Evolutionary conservation across 163 green algal species (phyloP).

Genomic region (Prototheca wickerhamii): DNA sequence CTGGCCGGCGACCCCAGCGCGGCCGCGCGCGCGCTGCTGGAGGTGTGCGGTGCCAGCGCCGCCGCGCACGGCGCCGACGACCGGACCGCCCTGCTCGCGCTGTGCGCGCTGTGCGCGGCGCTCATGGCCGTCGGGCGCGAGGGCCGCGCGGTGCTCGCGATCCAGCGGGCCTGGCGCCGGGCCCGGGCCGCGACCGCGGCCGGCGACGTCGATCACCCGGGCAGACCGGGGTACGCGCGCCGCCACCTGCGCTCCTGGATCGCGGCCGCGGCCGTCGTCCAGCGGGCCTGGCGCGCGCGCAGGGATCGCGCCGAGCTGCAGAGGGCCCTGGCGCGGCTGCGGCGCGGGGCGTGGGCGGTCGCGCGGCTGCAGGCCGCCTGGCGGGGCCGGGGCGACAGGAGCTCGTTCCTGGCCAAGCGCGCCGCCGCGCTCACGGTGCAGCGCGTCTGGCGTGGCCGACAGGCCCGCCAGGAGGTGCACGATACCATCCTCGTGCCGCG

Average conservation of each 20-base stretch:
- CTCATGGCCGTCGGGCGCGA: constrained; percentile 52
- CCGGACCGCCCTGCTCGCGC: constrained; percentile 43
- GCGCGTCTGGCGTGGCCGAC: constrained; percentile 3
- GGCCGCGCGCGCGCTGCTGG: neutral
- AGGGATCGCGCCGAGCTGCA: constrained; percentile 21
- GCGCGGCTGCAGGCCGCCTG: constrained; percentile 31
- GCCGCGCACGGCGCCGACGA: constrained; percentile 50
- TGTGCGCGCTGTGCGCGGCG: constrained; percentile 54
- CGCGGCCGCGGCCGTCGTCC: constrained; percentile 35
- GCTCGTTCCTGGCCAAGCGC: neutral
- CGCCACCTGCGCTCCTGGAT: constrained; percentile 40
- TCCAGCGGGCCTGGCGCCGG: constrained; percentile 40
- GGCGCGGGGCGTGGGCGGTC: constrained; percentile 19
- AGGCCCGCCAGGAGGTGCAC: constrained; percentile 1
- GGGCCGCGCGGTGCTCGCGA: constrained; percentile 55
- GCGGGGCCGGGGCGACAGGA: constrained; percentile 4
- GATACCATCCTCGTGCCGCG: neutral
- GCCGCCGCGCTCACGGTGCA: constrained; percentile 23
- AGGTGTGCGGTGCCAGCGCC: constrained; percentile 33
- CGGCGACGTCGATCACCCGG: no score
- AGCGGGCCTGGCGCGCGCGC: constrained; percentile 25
- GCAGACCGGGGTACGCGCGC: constrained; percentile 14
- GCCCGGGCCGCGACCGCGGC: neutral
- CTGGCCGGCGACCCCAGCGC: constrained; percentile 57
- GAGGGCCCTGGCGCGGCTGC: neutral